Evolutionary conservation across 768 basidiomycete genomes (phyloP).

Genomic region (Crassisporium funariophilum): DNA sequence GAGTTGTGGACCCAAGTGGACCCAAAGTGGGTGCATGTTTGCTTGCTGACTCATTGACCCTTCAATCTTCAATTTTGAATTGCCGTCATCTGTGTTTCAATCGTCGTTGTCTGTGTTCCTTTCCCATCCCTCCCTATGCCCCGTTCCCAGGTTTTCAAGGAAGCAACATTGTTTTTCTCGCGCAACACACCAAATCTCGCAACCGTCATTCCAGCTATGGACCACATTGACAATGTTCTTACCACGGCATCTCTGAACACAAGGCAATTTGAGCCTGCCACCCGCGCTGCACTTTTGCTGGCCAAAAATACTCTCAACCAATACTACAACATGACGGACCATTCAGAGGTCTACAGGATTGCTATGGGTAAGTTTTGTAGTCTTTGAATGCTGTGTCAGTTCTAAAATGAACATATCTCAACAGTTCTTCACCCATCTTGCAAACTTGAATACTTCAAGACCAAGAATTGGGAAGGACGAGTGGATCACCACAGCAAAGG

Average conservation of each 20-base stretch:
- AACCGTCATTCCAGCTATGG: conserved; percentile 9
- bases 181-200: background rate
- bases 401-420: too few species aligned
- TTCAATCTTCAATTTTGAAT: background rate
- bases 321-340: conserved; percentile 32
- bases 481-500: conserved; percentile 19
- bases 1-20: too few species aligned
- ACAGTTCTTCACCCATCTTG: conserved; percentile 28
- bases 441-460: conserved; percentile 29
- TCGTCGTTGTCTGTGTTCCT: background rate
- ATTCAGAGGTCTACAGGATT: conserved; percentile 31
- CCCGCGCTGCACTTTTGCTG: conserved; percentile 19
- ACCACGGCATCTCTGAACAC: background rate
- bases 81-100: background rate
- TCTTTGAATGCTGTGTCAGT: background rate
- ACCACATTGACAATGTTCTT: conserved; percentile 10
- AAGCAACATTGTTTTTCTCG: background rate
- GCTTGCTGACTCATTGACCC: background rate
- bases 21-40: too few species aligned
- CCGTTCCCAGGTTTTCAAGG: background rate
- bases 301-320: conserved; percentile 28
- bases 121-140: background rate
- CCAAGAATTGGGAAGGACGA: conserved; percentile 13
- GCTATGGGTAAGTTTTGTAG: conserved; percentile 33
- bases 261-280: conserved; percentile 7